These are phyloP conservation scores for Pelargonium cotyledonis DNA, from an alignment of 441 rosid genomes.

Conservation along the genomic window DNA sequence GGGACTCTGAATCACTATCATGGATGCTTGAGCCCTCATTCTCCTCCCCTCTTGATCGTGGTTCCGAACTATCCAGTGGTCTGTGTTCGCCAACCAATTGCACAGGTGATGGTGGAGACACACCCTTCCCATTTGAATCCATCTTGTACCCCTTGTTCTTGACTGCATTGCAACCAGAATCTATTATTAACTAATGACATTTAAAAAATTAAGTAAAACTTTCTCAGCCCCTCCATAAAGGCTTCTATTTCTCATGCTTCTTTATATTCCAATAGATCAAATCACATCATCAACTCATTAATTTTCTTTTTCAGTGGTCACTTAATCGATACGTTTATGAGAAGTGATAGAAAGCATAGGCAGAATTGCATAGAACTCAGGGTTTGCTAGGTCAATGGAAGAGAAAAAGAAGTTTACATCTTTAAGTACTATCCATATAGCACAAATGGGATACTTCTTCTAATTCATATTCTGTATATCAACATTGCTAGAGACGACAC, in stretches of 20 bases:
- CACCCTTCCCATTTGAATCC: constrained; percentile 21
- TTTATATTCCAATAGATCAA: not conserved
- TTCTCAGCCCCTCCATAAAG: constrained; percentile 4
- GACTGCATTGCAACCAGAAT: constrained; percentile 27
- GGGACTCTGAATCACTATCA: constrained; percentile 31
- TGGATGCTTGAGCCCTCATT: constrained; percentile 20
- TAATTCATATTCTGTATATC: not conserved
- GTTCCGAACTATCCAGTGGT: constrained; percentile 23
- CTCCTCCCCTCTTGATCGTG: constrained; percentile 25
- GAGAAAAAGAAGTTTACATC: too few relatives aligned
- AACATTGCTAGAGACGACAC: not conserved
- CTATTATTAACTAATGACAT: constrained; percentile 16
- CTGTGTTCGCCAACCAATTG: constrained; percentile 13
- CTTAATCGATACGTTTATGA: not conserved
- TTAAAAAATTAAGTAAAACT: constrained; percentile 10
- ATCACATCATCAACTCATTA: not conserved
- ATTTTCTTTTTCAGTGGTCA: not conserved
- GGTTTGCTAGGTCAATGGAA: too few relatives aligned
- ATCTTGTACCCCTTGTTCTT: constrained; percentile 34
- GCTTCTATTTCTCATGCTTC: constrained; percentile 8
- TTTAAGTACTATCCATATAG: too few relatives aligned
- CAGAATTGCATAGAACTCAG: not conserved
- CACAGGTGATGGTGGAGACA: constrained; percentile 14
- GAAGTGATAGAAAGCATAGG: not conserved
- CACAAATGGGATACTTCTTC: not conserved